phyloP scores from a whole-genome alignment of 2,329 filamentous ascomycete genomes.

The Fonsecaea pedrosoi region DNA sequence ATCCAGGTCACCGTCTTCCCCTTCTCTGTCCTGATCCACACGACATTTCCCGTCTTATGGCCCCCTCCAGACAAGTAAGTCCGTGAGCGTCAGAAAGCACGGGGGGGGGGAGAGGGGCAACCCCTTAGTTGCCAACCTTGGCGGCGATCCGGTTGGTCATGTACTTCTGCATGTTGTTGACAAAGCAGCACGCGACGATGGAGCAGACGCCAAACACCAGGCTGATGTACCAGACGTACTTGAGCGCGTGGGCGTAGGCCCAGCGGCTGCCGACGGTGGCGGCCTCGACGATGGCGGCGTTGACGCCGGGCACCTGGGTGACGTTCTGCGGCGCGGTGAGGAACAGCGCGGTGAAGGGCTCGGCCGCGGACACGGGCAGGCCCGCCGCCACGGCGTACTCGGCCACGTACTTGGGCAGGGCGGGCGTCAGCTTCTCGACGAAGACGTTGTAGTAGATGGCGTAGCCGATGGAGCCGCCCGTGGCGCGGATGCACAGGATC shows the following conservation, averaged over 20 bases:
- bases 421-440: conserved; percentile 7
- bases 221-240: conserved; percentile 23
- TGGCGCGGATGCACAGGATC: conserved; percentile 15
- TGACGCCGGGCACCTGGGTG: conserved; percentile 13
- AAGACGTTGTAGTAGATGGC: conserved; percentile 20
- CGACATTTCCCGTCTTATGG: too few relatives aligned
- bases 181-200: conserved; percentile 1
- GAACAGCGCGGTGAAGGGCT: conserved; percentile 15
- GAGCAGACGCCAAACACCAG: conserved; percentile 6
- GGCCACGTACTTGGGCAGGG: conserved; percentile 15
- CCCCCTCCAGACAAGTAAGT: too few relatives aligned
- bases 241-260: conserved; percentile 22
- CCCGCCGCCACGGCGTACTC: conserved; percentile 10
- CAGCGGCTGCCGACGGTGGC: conserved; percentile 20
- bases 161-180: conserved; percentile 7
- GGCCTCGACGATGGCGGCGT: conserved; percentile 9
- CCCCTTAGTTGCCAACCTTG: background rate
- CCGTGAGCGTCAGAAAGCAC: too few relatives aligned
- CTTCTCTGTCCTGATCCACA: too few relatives aligned
- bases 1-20: too few relatives aligned
- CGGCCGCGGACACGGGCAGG: background rate
- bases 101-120: too few relatives aligned
- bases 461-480: conserved; percentile 12
- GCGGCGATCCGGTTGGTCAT: conserved; percentile 4
- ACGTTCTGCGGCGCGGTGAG: conserved; percentile 14